phyloP scores from a whole-genome alignment of 2,329 filamentous ascomycete genomes.

The Drechslera avenae region DNA sequence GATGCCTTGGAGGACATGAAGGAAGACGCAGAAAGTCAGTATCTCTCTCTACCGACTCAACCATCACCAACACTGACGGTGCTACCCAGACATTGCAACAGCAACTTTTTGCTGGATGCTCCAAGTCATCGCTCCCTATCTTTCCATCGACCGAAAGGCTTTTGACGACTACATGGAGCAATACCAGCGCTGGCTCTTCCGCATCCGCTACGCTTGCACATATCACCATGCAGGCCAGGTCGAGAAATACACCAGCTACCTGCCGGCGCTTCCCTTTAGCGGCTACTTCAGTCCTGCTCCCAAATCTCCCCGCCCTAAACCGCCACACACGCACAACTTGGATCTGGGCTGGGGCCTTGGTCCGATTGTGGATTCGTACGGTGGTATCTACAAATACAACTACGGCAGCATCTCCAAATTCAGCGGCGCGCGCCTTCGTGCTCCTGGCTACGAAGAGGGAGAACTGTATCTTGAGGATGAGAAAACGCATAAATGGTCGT shows the following conservation, averaged over 20 bases:
- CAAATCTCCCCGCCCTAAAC: constrained; percentile 21
- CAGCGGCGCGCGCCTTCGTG: constrained; percentile 50
- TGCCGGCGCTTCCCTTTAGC: constrained; percentile 28
- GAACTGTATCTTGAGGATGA: constrained; percentile 31
- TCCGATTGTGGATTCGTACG: constrained; percentile 49
- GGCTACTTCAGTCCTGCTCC: constrained; percentile 32
- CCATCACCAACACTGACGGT: not conserved
- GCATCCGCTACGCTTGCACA: constrained; percentile 37
- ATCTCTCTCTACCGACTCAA: not conserved
- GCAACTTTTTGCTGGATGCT: constrained; percentile 63
- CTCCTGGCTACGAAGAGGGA: constrained; percentile 53
- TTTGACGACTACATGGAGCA: constrained; percentile 49
- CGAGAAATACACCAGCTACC: constrained; percentile 16
- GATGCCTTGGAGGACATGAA: constrained; percentile 39
- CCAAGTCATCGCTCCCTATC: constrained; percentile 54
- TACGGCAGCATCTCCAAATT: constrained; percentile 51
- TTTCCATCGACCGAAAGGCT: constrained; percentile 53
- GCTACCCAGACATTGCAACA: constrained; percentile 48
- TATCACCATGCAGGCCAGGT: constrained; percentile 32
- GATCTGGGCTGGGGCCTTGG: constrained; percentile 56
- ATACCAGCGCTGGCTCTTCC: constrained; percentile 45
- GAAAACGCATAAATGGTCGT: constrained; percentile 35
- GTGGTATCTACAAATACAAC: constrained; percentile 51
- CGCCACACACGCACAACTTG: constrained; percentile 47
- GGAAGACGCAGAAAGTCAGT: constrained; percentile 42